phyloP scores from a whole-genome alignment of 208 protist genomes.

The Zelonia costaricensis region DNA sequence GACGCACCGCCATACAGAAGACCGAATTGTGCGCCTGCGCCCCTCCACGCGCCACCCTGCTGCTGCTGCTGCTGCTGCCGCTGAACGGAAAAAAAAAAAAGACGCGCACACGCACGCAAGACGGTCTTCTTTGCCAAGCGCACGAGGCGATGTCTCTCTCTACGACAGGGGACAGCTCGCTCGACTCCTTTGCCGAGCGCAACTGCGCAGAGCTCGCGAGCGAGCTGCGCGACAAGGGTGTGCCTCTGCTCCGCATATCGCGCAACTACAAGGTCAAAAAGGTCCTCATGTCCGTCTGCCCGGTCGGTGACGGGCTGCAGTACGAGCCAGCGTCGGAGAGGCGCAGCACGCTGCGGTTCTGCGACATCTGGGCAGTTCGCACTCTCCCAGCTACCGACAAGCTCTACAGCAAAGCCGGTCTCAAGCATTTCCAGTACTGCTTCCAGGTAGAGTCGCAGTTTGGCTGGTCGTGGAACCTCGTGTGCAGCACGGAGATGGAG shows the following conservation, averaged over 20 bases:
- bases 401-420: slow-evolving; percentile 25
- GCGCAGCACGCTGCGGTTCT: slow-evolving; percentile 37
- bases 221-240: slow-evolving; percentile 21
- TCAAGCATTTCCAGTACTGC: slow-evolving; percentile 43
- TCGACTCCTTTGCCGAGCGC: slow-evolving; percentile 12
- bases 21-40: too few species aligned
- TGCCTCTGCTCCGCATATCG: slow-evolving; percentile 14
- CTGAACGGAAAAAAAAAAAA: too few species aligned
- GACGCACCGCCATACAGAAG: too few species aligned
- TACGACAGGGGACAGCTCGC: slow-evolving; percentile 6
- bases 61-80: too few species aligned
- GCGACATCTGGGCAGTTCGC: slow-evolving; percentile 36
- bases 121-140: too few species aligned
- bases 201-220: slow-evolving; percentile 14
- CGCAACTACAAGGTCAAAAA: slow-evolving; percentile 21
- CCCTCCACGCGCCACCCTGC: too few species aligned
- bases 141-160: slow-evolving; percentile 20
- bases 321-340: slow-evolving; percentile 15
- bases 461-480: slow-evolving; percentile 40
- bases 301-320: slow-evolving; percentile 23
- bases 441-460: slow-evolving; percentile 37
- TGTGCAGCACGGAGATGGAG: slow-evolving; percentile 34
- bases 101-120: too few species aligned
- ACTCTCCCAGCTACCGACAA: slow-evolving; percentile 20
- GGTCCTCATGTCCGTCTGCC: slow-evolving; percentile 7